Conservation (phyloP, 306 rosid species). For the Castanopsis chinensis region DNA sequence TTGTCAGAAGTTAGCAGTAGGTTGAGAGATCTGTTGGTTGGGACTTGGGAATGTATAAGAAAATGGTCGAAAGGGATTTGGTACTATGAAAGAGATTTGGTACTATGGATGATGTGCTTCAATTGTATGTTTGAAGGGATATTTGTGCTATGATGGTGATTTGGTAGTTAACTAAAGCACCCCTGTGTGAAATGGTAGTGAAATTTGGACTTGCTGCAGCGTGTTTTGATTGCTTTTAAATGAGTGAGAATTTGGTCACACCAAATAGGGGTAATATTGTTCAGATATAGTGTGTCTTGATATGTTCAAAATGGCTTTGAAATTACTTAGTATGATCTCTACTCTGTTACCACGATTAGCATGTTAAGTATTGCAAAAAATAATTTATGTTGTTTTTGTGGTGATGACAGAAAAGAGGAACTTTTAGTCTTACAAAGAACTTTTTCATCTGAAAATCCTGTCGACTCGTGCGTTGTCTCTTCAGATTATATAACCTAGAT, state of each 20-base stretch:
- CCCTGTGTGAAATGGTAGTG: neutral
- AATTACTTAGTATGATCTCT: neutral
- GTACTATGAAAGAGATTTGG: neutral
- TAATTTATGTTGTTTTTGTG: neutral
- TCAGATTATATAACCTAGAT: neutral
- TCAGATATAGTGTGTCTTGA: neutral
- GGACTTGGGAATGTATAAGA: conserved; percentile 1
- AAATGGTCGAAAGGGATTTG: neutral
- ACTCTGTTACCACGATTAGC: neutral
- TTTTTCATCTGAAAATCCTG: neutral
- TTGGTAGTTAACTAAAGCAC: neutral
- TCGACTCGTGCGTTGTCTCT: neutral
- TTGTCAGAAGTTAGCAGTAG: neutral
- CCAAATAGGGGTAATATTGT: neutral
- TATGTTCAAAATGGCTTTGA: neutral
- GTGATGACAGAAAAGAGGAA: neutral
- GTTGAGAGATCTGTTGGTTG: conserved; percentile 42
- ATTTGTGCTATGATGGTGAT: neutral
- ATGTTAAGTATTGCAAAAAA: neutral
- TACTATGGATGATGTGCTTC: neutral
- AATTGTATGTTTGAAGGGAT: neutral
- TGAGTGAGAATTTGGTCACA: neutral
- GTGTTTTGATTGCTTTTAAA: neutral
- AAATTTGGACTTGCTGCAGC: neutral
- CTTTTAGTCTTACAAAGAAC: neutral